phyloP scores from a whole-genome alignment of 768 basidiomycete species.

The Butyriboletus loyo region DNA sequence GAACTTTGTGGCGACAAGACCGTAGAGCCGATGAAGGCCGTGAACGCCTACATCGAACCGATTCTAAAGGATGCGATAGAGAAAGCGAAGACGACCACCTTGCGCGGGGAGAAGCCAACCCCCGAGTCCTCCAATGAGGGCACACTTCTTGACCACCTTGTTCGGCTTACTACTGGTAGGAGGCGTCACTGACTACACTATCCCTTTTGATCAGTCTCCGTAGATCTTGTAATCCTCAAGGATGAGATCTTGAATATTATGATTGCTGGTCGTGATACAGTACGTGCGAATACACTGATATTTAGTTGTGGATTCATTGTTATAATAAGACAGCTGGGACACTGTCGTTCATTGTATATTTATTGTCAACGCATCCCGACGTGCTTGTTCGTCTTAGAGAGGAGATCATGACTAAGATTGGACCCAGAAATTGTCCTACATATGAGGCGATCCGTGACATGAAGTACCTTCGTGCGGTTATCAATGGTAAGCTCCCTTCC shows the following conservation, averaged over 20 bases:
- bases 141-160: slow-evolving; percentile 56
- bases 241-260: slow-evolving; percentile 36
- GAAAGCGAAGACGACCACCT: slow-evolving; percentile 31
- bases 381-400: slow-evolving; percentile 47
- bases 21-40: slow-evolving; percentile 47
- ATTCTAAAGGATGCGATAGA: slow-evolving; percentile 42
- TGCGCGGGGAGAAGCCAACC: slow-evolving; percentile 20
- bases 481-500: slow-evolving; percentile 45
- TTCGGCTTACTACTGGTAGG: slow-evolving; percentile 44
- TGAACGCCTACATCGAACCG: slow-evolving; percentile 52
- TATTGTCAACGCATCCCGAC: slow-evolving; percentile 49
- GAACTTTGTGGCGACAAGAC: slow-evolving; percentile 50
- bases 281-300: background rate
- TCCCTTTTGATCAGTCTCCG: background rate
- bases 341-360: slow-evolving; percentile 38
- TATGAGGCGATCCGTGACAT: slow-evolving; percentile 57
- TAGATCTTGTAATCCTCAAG: slow-evolving; percentile 28
- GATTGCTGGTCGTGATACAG: slow-evolving; percentile 32
- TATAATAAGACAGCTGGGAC: slow-evolving; percentile 39
- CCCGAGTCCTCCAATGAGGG: slow-evolving; percentile 39
- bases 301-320: background rate
- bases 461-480: slow-evolving; percentile 62
- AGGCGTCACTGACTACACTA: slow-evolving; percentile 19
- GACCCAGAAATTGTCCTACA: slow-evolving; percentile 45
- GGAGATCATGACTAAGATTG: slow-evolving; percentile 54